Percentiles rank a stretch among this genome's conserved stretches.
phyloP scores from a whole-genome alignment of 2,329 filamentous ascomycete species.

The Cladophialophora bantiana region DNA sequence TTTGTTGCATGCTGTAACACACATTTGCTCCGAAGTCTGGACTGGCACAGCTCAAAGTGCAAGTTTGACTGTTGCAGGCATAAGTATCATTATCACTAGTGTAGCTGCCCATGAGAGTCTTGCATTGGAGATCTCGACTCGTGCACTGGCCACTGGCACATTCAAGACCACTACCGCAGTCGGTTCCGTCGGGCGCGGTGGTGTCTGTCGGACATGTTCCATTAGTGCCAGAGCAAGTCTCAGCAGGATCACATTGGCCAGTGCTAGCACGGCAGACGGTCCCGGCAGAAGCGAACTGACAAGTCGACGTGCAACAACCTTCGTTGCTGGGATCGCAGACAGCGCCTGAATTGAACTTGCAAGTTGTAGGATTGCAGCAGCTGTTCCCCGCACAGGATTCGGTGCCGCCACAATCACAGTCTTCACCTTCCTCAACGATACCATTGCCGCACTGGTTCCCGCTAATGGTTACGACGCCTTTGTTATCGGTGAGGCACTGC shows the following conservation, averaged over 20 bases:
- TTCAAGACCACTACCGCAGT: conserved; percentile 73
- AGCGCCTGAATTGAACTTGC: conserved; percentile 77
- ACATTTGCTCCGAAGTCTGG: conserved; percentile 69
- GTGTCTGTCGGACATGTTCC: conserved; percentile 77
- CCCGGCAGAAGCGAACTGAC: conserved; percentile 58
- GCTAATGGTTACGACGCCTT: conserved; percentile 78
- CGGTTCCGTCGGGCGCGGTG: conserved; percentile 71
- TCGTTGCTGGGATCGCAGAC: conserved; percentile 72
- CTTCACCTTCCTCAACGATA: conserved; percentile 91
- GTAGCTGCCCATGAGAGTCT: conserved; percentile 78
- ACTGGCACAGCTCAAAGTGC: conserved; percentile 77
- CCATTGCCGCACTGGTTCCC: conserved; percentile 93
- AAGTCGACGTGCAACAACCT: conserved; percentile 51
- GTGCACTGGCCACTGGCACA: conserved; percentile 97
- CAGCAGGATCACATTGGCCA: conserved; percentile 82
- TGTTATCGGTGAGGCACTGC: conserved; percentile 83
- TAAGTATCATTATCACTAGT: conserved; percentile 77
- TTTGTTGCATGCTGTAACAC: conserved; percentile 82
- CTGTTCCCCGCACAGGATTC: conserved; percentile 73
- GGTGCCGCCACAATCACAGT: conserved; percentile 91
- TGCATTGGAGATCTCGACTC: conserved; percentile 87
- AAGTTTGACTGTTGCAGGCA: conserved; percentile 76
- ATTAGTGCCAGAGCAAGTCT: conserved; percentile 77
- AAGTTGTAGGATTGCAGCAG: conserved; percentile 87
- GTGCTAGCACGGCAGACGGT: conserved; percentile 82